Base-by-base conservation (phyloP, 179 eudicot species). In the Sideroxylon spinosum region DNA sequence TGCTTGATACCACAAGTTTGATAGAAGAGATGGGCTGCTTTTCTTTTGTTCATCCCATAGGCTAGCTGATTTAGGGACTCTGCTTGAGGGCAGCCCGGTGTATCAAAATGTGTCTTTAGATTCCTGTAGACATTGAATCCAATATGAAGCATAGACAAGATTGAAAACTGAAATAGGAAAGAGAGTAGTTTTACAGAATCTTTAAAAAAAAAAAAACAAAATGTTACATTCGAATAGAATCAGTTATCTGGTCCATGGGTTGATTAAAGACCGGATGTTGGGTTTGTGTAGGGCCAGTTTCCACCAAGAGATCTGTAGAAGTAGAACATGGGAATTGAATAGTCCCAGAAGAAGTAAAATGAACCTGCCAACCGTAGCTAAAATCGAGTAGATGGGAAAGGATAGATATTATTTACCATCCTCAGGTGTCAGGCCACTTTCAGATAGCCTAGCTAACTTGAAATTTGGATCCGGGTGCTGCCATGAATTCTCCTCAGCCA, bases 21-120 rank as follows among this genome's bases (percentile, higher is more conserved):
- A 83, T 91, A 93, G 67, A 95, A 95, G 26, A 95, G 92, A 80
- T 89, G 87, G 20, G 98, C 97, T 78, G 99, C 98, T 80, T 82
- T 87, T 80, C 81, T 91, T 67, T 80, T 87, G 85, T 78, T 86
- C 97, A 95, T 85, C 68, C 98, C 98, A 16, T 57, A 77, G 71
- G 95, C 90, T 32, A 95, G 92, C 82, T 93, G 91, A 88, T 87
- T 74, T 37, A 95, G 79, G 76, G 97, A 93, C 81, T 91, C 98
- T 32, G 72, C 85, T 78, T 83, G 82, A 81, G 95, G 81, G 10
- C 87, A 86, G 75, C 93, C 99, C 26, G 93, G 92, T 53, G 88
- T 84, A 78, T 95, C 98, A 73, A 95, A 95, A 81, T 95, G 92
- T 75, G 88, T 66, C 89, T 93, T 95, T 86, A 95, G 85, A 78